A percentile compares a stretch with the other conserved stretches of the same genome.
phyloP scores from a whole-genome alignment of 352 stramenopile species.

The Pythium inflatum region DNA sequence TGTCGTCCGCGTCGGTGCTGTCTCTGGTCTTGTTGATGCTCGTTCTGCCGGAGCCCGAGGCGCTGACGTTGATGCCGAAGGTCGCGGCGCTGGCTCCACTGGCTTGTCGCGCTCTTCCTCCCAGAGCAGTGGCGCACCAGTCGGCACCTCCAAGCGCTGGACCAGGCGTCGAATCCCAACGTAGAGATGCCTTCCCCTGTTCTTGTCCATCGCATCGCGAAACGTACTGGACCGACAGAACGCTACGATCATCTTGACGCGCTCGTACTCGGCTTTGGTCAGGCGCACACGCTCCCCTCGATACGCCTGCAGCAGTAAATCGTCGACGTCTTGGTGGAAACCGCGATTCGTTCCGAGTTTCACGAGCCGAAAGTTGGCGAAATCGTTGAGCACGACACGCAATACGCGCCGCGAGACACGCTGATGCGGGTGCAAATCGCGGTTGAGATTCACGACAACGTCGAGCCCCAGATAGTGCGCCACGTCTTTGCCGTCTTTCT shows the following conservation, averaged over 20 bases:
- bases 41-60: too few species aligned
- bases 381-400: slow-evolving; percentile 4
- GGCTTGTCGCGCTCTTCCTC: too few species aligned
- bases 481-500: slow-evolving; percentile 13
- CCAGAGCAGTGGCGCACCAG: too few species aligned
- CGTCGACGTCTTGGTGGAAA: slow-evolving; percentile 9
- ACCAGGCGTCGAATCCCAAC: too few species aligned
- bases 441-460: slow-evolving; percentile 14
- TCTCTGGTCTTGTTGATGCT: too few species aligned
- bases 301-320: not conserved
- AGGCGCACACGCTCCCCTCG: not conserved
- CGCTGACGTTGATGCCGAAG: too few species aligned
- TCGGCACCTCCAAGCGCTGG: too few species aligned
- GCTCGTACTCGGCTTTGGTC: not conserved
- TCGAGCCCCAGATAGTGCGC: slow-evolving; percentile 17
- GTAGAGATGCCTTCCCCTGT: too few species aligned
- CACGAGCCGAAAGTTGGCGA: slow-evolving; percentile 14
- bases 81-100: too few species aligned
- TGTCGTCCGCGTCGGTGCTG: too few species aligned
- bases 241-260: not conserved
- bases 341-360: slow-evolving; percentile 12
- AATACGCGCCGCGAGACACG: not conserved
- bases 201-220: too few species aligned
- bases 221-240: slow-evolving; percentile 18
- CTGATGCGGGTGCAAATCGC: slow-evolving; percentile 8